Conservation (phyloP, 2,329 filamentous ascomycete species). For the Pestalotiopsis fici region DNA sequence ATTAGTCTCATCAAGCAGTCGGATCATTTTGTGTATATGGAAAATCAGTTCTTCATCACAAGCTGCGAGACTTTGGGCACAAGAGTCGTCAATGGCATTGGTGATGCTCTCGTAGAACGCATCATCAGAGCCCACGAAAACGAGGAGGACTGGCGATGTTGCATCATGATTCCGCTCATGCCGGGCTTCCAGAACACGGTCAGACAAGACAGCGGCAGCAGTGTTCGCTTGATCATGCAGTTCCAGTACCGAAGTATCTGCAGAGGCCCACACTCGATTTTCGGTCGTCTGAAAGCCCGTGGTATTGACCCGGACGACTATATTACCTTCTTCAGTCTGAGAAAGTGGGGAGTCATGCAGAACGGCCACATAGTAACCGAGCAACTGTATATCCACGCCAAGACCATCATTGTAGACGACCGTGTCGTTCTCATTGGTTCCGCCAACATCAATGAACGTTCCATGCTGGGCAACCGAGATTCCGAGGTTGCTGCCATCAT, state of each 20-base stretch:
- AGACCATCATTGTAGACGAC: conserved; percentile 95
- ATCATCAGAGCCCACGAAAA: conserved; percentile 83
- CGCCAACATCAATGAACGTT: conserved; percentile 97
- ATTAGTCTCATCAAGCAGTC: conserved; percentile 92
- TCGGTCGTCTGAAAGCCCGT: conserved; percentile 75
- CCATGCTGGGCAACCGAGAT: conserved; percentile 88
- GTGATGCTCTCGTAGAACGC: conserved; percentile 89
- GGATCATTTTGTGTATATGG: conserved; percentile 97
- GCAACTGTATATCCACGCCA: conserved; percentile 97
- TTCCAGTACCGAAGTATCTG: conserved; percentile 97
- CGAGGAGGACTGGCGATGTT: conserved; percentile 85
- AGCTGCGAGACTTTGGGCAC: conserved; percentile 86
- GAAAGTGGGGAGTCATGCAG: conserved; percentile 90
- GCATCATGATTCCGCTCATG: conserved; percentile 91
- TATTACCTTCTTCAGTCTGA: conserved; percentile 90
- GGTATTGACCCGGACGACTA: conserved; percentile 94
- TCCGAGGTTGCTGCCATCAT: conserved; percentile 91
- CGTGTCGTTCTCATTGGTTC: conserved; percentile 92
- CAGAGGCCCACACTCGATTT: conserved; percentile 88
- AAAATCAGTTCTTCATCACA: conserved; percentile 98
- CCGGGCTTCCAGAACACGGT: conserved; percentile 99
- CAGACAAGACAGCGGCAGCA: conserved; percentile 89
- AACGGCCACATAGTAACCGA: conserved; percentile 86
- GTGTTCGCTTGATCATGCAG: conserved; percentile 92
- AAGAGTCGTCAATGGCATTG: conserved; percentile 89